Conservation (phyloP, 192 early-diverging fungal species). For the Rhizophlyctis rosea region DNA sequence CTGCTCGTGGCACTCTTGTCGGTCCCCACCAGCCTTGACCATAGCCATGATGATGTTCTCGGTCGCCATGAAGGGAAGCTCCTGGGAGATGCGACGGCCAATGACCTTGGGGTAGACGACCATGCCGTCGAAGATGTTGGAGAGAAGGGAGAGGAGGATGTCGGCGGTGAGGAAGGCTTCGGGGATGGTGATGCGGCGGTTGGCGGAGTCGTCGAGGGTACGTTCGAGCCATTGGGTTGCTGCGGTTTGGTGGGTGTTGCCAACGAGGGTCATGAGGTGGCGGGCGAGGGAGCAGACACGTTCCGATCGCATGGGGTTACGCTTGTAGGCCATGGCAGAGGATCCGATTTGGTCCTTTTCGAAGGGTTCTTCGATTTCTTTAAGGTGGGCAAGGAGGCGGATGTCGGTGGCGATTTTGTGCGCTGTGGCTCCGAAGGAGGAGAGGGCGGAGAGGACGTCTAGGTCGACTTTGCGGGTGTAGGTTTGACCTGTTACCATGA, state of each 20-base stretch:
- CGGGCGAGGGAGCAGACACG: constrained; percentile 93
- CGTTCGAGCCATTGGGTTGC: constrained; percentile 97
- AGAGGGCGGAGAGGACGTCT: constrained; percentile 79
- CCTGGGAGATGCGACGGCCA: constrained; percentile 82
- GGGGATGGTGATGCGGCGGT: constrained; percentile 91
- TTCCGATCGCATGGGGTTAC: constrained; percentile 99
- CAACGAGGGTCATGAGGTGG: constrained; percentile 88
- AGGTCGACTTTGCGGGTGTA: constrained; percentile 98
- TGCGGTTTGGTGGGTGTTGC: constrained; percentile 84
- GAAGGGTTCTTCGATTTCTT: constrained; percentile 99
- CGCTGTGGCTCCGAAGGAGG: constrained; percentile 91
- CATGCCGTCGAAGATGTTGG: constrained; percentile 96
- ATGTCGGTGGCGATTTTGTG: constrained; percentile 98
- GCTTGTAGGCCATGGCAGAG: constrained; percentile 99
- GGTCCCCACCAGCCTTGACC: constrained; percentile 93
- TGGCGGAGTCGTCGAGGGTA: constrained; percentile 95
- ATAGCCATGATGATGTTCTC: constrained; percentile 99
- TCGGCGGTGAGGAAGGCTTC: constrained; percentile 97
- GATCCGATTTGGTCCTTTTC: constrained; percentile 99
- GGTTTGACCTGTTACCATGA: constrained; percentile 94
- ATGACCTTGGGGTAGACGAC: constrained; percentile 98
- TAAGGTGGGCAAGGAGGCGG: constrained; percentile 89
- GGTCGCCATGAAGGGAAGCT: constrained; percentile 99
- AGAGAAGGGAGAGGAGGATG: constrained; percentile 89
- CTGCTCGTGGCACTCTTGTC: constrained; percentile 95